Base-by-base conservation (phyloP, 371 early-diverging fungal species). In the Mortierella sp. region DNA sequence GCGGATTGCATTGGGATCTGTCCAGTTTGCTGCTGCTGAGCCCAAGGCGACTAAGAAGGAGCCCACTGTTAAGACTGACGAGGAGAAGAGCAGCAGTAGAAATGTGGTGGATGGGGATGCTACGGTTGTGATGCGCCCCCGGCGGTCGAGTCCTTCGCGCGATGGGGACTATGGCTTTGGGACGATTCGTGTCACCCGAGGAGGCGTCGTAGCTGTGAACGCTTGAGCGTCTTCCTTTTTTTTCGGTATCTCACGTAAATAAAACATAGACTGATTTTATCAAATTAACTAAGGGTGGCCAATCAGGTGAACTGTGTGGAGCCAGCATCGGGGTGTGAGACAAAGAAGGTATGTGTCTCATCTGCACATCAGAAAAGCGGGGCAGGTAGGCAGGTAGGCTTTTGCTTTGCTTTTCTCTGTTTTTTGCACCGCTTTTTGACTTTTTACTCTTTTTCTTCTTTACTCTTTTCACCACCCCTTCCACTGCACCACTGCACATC, bases 121-220 rank as follows among this genome's bases (percentile, higher is more conserved):
- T 4, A 83, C 83, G 18, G 83, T 79, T 16, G 83, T 83, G 60
- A 38, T 73, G 16, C 79, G 79, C 5, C 51, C 46, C 11, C 65
- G 73, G 35, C 70, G 72, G 4, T 48, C 75, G 32, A 71, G 78
- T 29, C 24, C 29, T 7, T 70, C 74, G 11, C 56, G 44, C 35
- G 56, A 43, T 29, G 60, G 35, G 11, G 76, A 74, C 35, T 58
- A 49, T 72, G 78, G 77, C 27, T 75, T 81, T 78, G 84, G 81
- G 51, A 84, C 84, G 29, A 70, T 84, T 29, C 84, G 84, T 18
- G 79, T 70, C 21, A 7, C 74, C 54, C 80, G 80, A 5, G 72
- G 83, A 3, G 72, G 72, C 49, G 35, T 72, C 11, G 77, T 83
- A 6, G 43, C 77, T 43, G 77, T 77, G 29, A 76, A 83, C 32